Base-by-base conservation (phyloP, 768 basidiomycete species). In the Boletus rubescentipes region DNA sequence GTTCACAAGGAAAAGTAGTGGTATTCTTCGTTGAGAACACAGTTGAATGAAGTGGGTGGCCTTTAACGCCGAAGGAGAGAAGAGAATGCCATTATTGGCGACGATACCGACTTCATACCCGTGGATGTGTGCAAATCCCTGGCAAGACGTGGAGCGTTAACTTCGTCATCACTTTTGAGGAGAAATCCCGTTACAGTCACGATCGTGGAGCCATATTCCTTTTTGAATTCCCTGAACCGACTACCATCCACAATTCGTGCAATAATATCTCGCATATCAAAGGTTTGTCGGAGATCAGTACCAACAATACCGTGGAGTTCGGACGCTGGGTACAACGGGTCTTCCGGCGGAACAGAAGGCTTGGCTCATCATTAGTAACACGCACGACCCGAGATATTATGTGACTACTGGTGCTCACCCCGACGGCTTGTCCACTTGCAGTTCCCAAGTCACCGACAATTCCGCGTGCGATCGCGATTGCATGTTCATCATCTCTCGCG, bases 1-100 rank as follows among this genome's bases (percentile, higher is more conserved):
- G 64, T 98, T 98, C 41, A 96, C 94, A 38, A 98, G 80, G 79
- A 97, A 98, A 18, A 98, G 77, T 2, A 98, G 72, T 0, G 94
- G 94, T 49, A 97, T 92, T 56, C 80, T 80, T 9, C 95, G 81
- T 67, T 98, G 94, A 1, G 92, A 93, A 64, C 95, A 98, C 4
- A 97, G 79, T 68, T 96, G 82, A 56, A 98, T 95, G 69, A 98
- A 98, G 62, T 98, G 94, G 4, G 94, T 91, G 11, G 93, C 93
- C 70, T 98, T 97, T 50, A 93, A 73, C 1, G 94, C 95, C 0
- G 93, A 93, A 3, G 92, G 91, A 5, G 93, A 95, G 73, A 97
- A 93, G 18, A 98, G 75, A 51, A 98, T 94, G 58, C 94, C 95
- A 63, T 95, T 95, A 73, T 98, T 98, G 23, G 89, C 94, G 35